These are phyloP conservation scores for Boletales sp. DNA, from an alignment of 768 basidiomycete genomes.

Conservation along the genomic window DNA sequence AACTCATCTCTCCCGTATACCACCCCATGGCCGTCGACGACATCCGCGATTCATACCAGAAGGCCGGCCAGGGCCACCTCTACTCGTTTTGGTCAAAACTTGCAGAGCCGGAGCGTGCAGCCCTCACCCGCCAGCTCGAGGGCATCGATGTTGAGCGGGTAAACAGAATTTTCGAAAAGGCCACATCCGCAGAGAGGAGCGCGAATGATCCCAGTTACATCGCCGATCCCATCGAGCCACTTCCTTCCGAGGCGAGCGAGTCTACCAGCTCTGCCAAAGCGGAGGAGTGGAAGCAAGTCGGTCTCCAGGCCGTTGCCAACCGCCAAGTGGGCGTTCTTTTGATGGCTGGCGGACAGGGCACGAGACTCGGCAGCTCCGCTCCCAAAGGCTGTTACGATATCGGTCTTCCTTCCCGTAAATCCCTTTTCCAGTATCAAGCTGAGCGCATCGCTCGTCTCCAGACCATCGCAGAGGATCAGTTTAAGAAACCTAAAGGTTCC, in stretches of 20 bases:
- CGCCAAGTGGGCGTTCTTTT: conserved; percentile 92
- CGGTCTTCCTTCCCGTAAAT: conserved; percentile 87
- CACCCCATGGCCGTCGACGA: conserved; percentile 50
- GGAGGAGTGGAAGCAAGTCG: conserved; percentile 70
- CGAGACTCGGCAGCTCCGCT: conserved; percentile 83
- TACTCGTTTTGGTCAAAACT: conserved; percentile 84
- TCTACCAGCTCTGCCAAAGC: conserved; percentile 54
- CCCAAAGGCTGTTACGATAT: conserved; percentile 99
- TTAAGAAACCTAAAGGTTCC: conserved; percentile 48
- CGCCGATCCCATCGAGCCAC: conserved; percentile 65
- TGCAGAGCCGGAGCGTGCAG: conserved; percentile 54
- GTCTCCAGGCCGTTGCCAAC: conserved; percentile 74
- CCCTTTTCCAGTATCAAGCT: conserved; percentile 96
- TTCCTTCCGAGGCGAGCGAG: conserved; percentile 74
- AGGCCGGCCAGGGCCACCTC: conserved; percentile 86
- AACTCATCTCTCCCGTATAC: not conserved
- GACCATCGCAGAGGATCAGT: conserved; percentile 60
- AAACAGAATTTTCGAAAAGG: conserved; percentile 81
- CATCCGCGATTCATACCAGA: conserved; percentile 62
- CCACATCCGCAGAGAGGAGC: conserved; percentile 62
- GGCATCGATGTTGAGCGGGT: conserved; percentile 86
- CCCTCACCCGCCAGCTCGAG: conserved; percentile 69
- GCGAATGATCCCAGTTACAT: conserved; percentile 37
- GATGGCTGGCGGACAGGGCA: conserved; percentile 98
- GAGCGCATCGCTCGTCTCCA: conserved; percentile 89